A percentile compares a stretch with the other conserved stretches of the same genome.
phyloP scores from a whole-genome alignment of 2,329 filamentous ascomycete genomes.

The Macrophomina phaseolina region DNA sequence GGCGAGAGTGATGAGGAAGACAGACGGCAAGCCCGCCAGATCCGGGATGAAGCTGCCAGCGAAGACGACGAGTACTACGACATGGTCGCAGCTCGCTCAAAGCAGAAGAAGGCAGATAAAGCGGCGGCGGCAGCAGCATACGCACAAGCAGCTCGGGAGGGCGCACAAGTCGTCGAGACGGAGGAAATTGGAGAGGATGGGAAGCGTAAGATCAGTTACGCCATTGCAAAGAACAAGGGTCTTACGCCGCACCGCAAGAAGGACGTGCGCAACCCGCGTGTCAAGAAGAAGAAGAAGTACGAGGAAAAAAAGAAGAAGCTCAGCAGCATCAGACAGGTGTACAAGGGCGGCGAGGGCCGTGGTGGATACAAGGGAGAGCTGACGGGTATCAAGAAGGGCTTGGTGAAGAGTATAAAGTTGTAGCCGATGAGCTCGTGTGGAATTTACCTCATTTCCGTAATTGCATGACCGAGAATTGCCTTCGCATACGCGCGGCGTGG shows the following conservation, averaged over 20 bases:
- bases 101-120: conserved; percentile 73
- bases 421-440: conserved; percentile 49
- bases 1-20: conserved; percentile 73
- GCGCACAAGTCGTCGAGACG: conserved; percentile 67
- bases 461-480: not conserved
- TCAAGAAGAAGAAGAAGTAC: conserved; percentile 98
- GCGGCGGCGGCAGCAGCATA: conserved; percentile 68
- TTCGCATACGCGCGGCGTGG: not conserved
- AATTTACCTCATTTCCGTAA: not conserved
- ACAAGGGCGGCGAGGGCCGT: conserved; percentile 82
- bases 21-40: conserved; percentile 58
- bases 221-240: conserved; percentile 98
- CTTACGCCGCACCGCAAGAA: conserved; percentile 88
- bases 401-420: conserved; percentile 94
- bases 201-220: conserved; percentile 90
- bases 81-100: conserved; percentile 74
- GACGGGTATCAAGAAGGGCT: conserved; percentile 91
- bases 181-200: conserved; percentile 79
- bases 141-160: conserved; percentile 59
- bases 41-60: conserved; percentile 50
- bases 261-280: conserved; percentile 90
- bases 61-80: conserved; percentile 84
- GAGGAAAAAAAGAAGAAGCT: conserved; percentile 98
- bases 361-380: conserved; percentile 89
- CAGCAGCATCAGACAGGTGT: conserved; percentile 81